Base-by-base conservation (phyloP, 768 basidiomycete species). In the Coprinopsis sp. region DNA sequence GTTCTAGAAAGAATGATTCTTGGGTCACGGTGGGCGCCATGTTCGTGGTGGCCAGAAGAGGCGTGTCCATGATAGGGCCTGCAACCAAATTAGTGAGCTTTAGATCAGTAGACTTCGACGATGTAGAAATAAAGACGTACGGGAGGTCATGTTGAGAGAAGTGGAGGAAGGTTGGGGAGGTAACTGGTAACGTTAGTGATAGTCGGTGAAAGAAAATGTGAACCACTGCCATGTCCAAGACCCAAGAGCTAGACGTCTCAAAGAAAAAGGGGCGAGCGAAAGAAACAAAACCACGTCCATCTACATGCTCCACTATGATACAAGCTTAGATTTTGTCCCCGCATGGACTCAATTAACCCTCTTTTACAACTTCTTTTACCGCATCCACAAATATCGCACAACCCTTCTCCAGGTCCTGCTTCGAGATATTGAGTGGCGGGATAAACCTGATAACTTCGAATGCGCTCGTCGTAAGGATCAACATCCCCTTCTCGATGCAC, bases 401-500 rank as follows among this genome's bases (percentile, higher is more conserved):
- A 0, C 87, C 87, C 59, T 81, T 80, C 55, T 66, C 72, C 69
- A 96, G 67, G 60, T 97, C 91, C 61, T 73, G 77, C 63, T 79
- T 64, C 19, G 75, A 78, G 51, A 95, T 78, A 60, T 91, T 94
- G 56, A 97, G 65, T 13, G 95, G 80, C 3, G 95, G 95, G 57
- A 98, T 97, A 72, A 98, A 96, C 58, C 93, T 74, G 48, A 96
- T 70, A 12, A 86, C 85, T 62, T 94, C 87, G 62, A 87, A 94
- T 21, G 89, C 74, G 41, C 87, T 90, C 21, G 94, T 96, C 11
- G 94, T 95, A 48, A 97, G 71, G 31, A 95, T 78, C 39, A 96
- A 62, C 71, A 97, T 66, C 18, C 89, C 91, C 61, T 88, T 84
- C 61, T 92, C 87, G 51, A 91, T 72, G 64, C 93, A 96, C 57